Percentiles rank a stretch among this genome's conserved stretches.
phyloP scores from a whole-genome alignment of 345 rosid species.

The Eucalyptus curtisii region DNA sequence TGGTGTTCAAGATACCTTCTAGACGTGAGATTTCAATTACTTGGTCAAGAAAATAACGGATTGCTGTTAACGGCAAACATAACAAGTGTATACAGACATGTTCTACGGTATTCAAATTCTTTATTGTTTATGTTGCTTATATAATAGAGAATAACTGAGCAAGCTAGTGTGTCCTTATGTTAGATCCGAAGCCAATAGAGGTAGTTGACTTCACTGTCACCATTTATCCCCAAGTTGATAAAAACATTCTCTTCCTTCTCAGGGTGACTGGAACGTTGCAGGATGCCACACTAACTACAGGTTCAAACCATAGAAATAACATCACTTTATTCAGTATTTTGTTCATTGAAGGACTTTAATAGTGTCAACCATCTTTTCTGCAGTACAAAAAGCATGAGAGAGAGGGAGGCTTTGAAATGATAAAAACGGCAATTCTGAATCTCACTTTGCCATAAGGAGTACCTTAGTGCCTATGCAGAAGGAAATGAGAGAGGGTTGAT shows the following conservation, averaged over 20 bases:
- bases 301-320: neutral
- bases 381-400: constrained; percentile 91
- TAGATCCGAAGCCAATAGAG: constrained; percentile 92
- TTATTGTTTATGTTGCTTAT: neutral
- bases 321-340: neutral
- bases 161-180: constrained; percentile 83
- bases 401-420: constrained; percentile 72
- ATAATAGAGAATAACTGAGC: constrained; percentile 84
- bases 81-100: neutral
- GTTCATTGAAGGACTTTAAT: neutral
- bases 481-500: constrained; percentile 90
- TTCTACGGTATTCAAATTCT: neutral
- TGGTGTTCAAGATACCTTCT: constrained; percentile 94
- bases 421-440: constrained; percentile 80
- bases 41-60: neutral
- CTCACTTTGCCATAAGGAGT: constrained; percentile 76
- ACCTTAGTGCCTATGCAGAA: constrained; percentile 85
- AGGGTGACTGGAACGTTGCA: constrained; percentile 98
- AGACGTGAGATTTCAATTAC: constrained; percentile 29
- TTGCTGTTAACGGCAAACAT: neutral
- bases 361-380: neutral
- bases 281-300: constrained; percentile 95
- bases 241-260: neutral
- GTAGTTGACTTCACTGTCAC: neutral
- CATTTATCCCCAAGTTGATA: neutral